Evolutionary conservation across 495 filamentous ascomycete species (phyloP).

Genomic region (Endocarpon pusillum): DNA sequence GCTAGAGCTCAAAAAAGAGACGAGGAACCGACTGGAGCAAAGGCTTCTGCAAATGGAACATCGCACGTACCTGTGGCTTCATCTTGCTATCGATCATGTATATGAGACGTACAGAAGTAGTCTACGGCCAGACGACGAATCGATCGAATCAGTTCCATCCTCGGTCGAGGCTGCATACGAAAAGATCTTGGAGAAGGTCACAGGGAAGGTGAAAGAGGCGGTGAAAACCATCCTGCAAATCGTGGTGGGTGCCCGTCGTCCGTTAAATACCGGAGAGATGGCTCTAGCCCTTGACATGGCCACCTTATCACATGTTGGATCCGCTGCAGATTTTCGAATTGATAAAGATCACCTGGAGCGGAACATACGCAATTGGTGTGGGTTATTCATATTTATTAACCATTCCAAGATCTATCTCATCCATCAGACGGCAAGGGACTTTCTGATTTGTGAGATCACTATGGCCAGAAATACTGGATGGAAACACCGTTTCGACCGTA

Average conservation of each 20-base stretch:
- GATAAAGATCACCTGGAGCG: slow-evolving; percentile 4
- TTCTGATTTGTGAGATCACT: slow-evolving; percentile 1
- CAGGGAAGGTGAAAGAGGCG: neutral
- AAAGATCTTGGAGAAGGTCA: slow-evolving; percentile 6
- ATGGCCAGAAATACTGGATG: neutral
- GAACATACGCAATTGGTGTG: slow-evolving; percentile 14
- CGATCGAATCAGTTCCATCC: slow-evolving; percentile 3
- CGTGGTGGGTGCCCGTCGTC: slow-evolving; percentile 14
- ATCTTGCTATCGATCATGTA: slow-evolving; percentile 1
- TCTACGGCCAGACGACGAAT: neutral
- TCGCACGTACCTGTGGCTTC: slow-evolving; percentile 11
- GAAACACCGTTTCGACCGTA: neutral
- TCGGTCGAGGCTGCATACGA: slow-evolving; percentile 8
- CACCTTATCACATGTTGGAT: neutral
- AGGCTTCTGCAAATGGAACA: slow-evolving; percentile 6
- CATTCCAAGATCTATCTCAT: slow-evolving; percentile 14
- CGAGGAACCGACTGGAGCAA: slow-evolving; percentile 1
- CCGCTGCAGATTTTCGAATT: neutral
- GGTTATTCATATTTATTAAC: slow-evolving; percentile 16
- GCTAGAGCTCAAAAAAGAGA: slow-evolving; percentile 1
- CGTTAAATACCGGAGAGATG: slow-evolving; percentile 15
- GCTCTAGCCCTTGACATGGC: slow-evolving; percentile 14
- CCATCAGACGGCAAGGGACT: slow-evolving; percentile 12
- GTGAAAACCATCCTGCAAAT: slow-evolving; percentile 17
- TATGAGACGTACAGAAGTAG: neutral